Base-by-base conservation (phyloP, 129 eudicot genomes). In the Pulicaria dysenterica region DNA sequence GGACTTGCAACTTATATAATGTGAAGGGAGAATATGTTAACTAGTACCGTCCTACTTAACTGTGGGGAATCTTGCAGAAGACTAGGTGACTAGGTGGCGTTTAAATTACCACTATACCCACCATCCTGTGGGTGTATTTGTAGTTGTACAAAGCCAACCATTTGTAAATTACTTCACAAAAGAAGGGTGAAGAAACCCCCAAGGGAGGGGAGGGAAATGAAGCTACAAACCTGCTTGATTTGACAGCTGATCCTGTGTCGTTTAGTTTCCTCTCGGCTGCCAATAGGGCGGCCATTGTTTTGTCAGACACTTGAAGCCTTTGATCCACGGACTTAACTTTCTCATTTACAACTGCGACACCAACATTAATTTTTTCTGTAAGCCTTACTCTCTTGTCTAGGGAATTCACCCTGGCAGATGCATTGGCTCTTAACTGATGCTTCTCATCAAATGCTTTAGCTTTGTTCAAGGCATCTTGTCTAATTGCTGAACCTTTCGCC, bases 361-460 rank as follows among this genome's bases (percentile, higher is more conserved):
- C 96, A 74, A 94, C 96, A 16, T 77, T 90, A 7, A 94, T 46
- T 71, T 94, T 94, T 72, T 90, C 93, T 3, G 95, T 84, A 57
- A 94, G 84, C 56, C 93, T 89, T 46, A 90, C 97, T 81, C 89
- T 87, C 74, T 74, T 77, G 74, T 94, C 98, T n/a, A 94, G 65
- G 19, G 98, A 94, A 79, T 69, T 82, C 19, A 94, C 96, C 67
- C 83, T 79, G 3, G 95, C 99, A 56, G 99, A 79, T 74, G 99
- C 97, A 77, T 78, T 94, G 73, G 99, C 99, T 61, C 82, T 88
- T 64, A 94, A 82, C 43, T 74, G 85, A 77, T 94, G 99, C 65
- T 90, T 94, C 76, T 94, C 99, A 68, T 94, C 99, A 79, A 94
- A 94, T 66, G 99, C 97, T 70, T 79, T 90, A 59, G 97, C 99